Evolutionary conservation across 257 asterid species (phyloP).

Genomic region (Cinchona pubescens): DNA sequence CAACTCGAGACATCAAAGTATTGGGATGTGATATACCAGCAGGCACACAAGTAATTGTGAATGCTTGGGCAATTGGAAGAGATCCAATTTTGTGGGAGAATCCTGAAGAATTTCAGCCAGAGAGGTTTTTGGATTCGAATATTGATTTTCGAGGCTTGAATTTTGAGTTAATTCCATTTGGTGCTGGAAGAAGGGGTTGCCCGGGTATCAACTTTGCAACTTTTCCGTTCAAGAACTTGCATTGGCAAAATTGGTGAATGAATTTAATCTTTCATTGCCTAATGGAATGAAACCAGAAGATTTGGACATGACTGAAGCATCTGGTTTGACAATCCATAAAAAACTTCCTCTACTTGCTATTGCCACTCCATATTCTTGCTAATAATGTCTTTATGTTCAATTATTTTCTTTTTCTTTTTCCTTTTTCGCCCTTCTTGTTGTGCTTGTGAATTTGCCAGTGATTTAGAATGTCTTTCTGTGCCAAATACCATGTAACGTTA

Average conservation of each 20-base stretch:
- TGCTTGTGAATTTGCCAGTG: too few species aligned
- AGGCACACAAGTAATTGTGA: background rate
- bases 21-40: background rate
- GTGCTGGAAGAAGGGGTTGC: background rate
- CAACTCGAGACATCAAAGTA: background rate
- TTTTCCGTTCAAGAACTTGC: background rate
- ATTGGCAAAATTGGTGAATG: constrained; percentile 16
- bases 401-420: too few species aligned
- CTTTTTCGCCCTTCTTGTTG: too few species aligned
- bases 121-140: background rate
- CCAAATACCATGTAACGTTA: too few species aligned
- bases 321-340: constrained; percentile 27
- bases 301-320: constrained; percentile 44
- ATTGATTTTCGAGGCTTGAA: background rate
- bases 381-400: too few species aligned
- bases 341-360: constrained; percentile 31
- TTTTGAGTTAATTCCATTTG: background rate
- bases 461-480: too few species aligned
- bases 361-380: constrained; percentile 18
- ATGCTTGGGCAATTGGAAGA: background rate
- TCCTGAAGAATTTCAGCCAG: background rate
- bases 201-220: background rate
- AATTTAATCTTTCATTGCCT: constrained; percentile 36
- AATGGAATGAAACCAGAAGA: constrained; percentile 25
- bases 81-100: background rate